Evolutionary conservation across 2,329 filamentous ascomycete species (phyloP).

Genomic region (Allantophomopsis lycopodina): DNA sequence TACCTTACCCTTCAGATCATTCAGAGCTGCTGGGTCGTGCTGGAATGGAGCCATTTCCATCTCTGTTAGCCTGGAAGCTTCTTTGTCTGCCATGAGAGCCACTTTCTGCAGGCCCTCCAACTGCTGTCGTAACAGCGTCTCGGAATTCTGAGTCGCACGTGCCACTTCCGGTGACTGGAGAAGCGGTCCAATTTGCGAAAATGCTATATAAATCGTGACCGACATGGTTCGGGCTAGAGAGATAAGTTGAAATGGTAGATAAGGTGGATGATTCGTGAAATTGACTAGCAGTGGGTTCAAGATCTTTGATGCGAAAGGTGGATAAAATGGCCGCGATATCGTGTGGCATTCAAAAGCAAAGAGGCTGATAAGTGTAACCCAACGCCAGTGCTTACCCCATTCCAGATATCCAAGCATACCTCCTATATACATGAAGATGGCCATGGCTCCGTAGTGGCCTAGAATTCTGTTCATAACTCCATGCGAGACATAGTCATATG

Average conservation of each 20-base stretch:
- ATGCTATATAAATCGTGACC: slow-evolving; percentile 70
- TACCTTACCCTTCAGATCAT: slow-evolving; percentile 55
- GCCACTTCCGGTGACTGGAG: slow-evolving; percentile 23
- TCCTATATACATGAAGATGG: slow-evolving; percentile 43
- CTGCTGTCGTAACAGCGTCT: slow-evolving; percentile 42
- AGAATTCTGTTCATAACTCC: slow-evolving; percentile 44
- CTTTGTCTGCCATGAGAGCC: slow-evolving; percentile 47
- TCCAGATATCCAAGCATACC: slow-evolving; percentile 54
- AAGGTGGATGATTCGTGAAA: slow-evolving; percentile 36
- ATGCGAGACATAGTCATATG: slow-evolving; percentile 57
- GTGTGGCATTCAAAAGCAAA: slow-evolving; percentile 42
- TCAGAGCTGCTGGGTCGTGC: slow-evolving; percentile 51
- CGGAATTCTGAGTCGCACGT: slow-evolving; percentile 22
- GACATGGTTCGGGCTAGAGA: slow-evolving; percentile 61
- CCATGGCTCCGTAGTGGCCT: slow-evolving; percentile 46
- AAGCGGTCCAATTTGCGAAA: slow-evolving; percentile 67
- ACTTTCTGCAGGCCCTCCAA: slow-evolving; percentile 53
- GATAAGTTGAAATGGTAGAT: slow-evolving; percentile 77
- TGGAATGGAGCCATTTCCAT: slow-evolving; percentile 73
- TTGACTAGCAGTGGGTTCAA: slow-evolving; percentile 29
- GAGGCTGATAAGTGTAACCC: slow-evolving; percentile 39
- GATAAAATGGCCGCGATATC: slow-evolving; percentile 38
- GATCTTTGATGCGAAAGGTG: slow-evolving; percentile 25
- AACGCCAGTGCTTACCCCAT: slow-evolving; percentile 52
- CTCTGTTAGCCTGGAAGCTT: slow-evolving; percentile 56